Conservation (phyloP, 2,329 filamentous ascomycete genomes). For the Mycogone perniciosa region DNA sequence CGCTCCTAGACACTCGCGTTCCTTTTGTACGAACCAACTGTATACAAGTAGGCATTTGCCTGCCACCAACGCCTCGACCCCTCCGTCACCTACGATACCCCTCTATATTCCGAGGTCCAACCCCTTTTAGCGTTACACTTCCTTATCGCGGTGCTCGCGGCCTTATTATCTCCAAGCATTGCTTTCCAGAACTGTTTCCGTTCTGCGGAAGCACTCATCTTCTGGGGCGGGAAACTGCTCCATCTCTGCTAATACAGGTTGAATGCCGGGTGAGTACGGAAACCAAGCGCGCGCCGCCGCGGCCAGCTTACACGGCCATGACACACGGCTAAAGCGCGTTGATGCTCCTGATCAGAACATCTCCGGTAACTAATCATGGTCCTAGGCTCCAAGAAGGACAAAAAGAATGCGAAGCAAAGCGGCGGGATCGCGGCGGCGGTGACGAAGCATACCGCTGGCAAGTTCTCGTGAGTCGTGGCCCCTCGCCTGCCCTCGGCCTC, state of each 20-base stretch:
- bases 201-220: constrained; percentile 7
- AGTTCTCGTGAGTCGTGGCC: constrained; percentile 41
- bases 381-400: constrained; percentile 37
- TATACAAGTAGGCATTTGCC: no score
- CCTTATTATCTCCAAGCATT: not conserved
- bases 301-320: constrained; percentile 1
- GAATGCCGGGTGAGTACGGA: constrained; percentile 13
- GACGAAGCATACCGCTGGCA: constrained; percentile 46
- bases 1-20: not conserved
- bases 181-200: constrained; percentile 4
- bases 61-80: constrained; percentile 2
- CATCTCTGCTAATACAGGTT: constrained; percentile 10
- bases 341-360: not conserved
- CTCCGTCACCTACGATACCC: constrained; percentile 12
- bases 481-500: constrained; percentile 17
- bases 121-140: constrained; percentile 12
- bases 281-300: not conserved
- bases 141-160: not conserved
- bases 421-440: constrained; percentile 48
- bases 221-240: constrained; percentile 14
- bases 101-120: constrained; percentile 9
- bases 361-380: not conserved
- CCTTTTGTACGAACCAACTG: not conserved
- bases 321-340: not conserved
- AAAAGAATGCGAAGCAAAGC: constrained; percentile 49